Percentiles rank a stretch among this genome's conserved stretches.
phyloP scores from a whole-genome alignment of 2,329 filamentous ascomycete species.

The Mycosphaerella sp. region DNA sequence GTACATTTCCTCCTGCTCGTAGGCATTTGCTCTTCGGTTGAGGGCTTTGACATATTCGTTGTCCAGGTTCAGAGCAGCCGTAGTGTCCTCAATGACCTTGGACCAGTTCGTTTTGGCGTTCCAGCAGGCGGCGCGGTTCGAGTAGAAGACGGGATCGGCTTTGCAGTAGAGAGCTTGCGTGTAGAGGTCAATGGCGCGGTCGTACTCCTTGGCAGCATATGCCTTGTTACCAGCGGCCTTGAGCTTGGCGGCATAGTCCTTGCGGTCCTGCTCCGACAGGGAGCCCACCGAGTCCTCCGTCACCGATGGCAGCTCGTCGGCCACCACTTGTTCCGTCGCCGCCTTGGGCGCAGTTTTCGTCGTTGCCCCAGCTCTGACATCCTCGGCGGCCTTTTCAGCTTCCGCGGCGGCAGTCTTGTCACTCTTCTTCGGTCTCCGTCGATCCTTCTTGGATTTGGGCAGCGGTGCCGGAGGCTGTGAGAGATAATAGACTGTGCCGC shows the following conservation, averaged over 20 bases:
- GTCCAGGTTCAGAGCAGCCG: conserved; percentile 86
- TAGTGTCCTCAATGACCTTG: conserved; percentile 94
- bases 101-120: conserved; percentile 91
- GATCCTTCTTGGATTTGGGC: conserved; percentile 75
- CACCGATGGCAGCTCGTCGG: conserved; percentile 47
- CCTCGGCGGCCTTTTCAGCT: conserved; percentile 23
- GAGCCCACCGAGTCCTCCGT: conserved; percentile 41
- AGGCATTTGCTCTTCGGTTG: conserved; percentile 92
- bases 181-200: conserved; percentile 89
- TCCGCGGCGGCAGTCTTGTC: conserved; percentile 45
- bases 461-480: conserved; percentile 37
- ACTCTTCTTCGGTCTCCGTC: conserved; percentile 76
- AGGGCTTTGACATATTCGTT: conserved; percentile 95
- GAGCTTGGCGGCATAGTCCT: conserved; percentile 80
- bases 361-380: conserved; percentile 18
- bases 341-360: conserved; percentile 26
- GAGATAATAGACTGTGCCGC: conserved; percentile 89
- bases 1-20: conserved; percentile 85
- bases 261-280: conserved; percentile 60
- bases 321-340: conserved; percentile 34
- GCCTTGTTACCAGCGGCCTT: conserved; percentile 96
- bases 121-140: conserved; percentile 95
- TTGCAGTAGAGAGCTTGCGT: conserved; percentile 95
- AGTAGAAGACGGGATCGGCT: conserved; percentile 96
- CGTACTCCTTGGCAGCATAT: conserved; percentile 90